Evolutionary conservation across 805 yeast species (phyloP).

Genomic region (Metschnikowia reukaufii): DNA sequence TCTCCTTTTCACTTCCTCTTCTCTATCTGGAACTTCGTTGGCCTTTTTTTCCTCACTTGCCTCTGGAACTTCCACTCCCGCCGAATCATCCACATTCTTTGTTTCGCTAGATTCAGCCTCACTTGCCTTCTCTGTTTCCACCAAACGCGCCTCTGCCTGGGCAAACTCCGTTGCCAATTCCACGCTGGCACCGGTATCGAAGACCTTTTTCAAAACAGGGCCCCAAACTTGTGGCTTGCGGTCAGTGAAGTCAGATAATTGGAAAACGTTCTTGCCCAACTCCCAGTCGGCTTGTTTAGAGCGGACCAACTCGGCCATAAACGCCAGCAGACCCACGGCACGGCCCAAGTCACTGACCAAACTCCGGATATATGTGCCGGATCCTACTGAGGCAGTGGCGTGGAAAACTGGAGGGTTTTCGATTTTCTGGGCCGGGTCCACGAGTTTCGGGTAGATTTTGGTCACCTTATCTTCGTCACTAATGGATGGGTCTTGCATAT

Average conservation of each 20-base stretch:
- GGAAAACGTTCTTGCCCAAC: constrained; percentile 66
- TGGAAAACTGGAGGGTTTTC: constrained; percentile 68
- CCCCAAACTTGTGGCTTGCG: constrained; percentile 70
- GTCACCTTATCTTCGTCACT: constrained; percentile 38
- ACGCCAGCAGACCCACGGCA: constrained; percentile 75
- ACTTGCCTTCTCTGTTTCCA: constrained; percentile 1
- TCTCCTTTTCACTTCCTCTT: constrained; percentile 3
- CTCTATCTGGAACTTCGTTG: not conserved
- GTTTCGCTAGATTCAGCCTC: not conserved
- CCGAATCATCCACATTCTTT: not conserved
- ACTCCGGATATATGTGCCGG: constrained; percentile 94
- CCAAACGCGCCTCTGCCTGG: not conserved
- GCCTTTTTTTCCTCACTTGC: not conserved
- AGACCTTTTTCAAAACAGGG: constrained; percentile 54
- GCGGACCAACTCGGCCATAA: constrained; percentile 83
- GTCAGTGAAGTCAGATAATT: constrained; percentile 61
- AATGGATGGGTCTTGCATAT: constrained; percentile 37
- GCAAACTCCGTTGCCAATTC: constrained; percentile 27
- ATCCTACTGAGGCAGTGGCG: constrained; percentile 76
- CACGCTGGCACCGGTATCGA: constrained; percentile 36
- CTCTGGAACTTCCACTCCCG: not conserved
- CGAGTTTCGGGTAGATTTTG: constrained; percentile 36
- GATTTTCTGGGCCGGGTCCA: constrained; percentile 38
- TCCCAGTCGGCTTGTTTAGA: constrained; percentile 82
- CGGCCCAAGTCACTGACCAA: constrained; percentile 86